phyloP scores from a whole-genome alignment of 306 rosid genomes.

The Clitoria ternatea region DNA sequence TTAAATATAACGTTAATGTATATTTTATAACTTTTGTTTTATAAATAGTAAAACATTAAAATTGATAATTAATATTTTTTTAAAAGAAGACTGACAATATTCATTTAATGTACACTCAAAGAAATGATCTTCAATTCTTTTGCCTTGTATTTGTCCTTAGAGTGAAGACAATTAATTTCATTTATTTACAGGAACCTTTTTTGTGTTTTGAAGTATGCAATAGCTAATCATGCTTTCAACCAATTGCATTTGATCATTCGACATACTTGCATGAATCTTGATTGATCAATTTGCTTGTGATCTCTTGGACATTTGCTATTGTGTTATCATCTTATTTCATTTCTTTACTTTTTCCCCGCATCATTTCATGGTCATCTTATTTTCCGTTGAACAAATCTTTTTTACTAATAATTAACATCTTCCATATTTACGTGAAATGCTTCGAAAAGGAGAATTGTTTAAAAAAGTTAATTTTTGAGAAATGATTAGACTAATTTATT shows the following conservation, averaged over 20 bases:
- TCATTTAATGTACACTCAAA: no score
- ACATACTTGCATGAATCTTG: neutral
- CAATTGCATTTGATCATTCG: slow-evolving; percentile 3
- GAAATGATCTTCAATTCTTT: no score
- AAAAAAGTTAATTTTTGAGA: slow-evolving; percentile 10
- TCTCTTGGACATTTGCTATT: slow-evolving; percentile 15
- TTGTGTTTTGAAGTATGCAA: no score
- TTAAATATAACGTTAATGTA: no score
- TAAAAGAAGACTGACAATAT: no score
- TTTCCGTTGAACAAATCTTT: neutral
- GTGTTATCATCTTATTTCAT: neutral
- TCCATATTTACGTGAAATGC: neutral
- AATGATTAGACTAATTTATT: neutral
- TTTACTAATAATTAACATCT: neutral
- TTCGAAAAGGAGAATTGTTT: neutral
- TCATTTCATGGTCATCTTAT: neutral
- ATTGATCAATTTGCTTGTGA: neutral
- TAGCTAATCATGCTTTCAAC: no score
- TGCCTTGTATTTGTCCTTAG: no score
- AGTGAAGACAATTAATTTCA: no score
- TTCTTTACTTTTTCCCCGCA: slow-evolving; percentile 1
- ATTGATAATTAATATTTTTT: no score
- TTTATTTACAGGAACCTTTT: no score
- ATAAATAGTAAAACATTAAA: no score
- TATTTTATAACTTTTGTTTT: no score